Evolutionary conservation across 192 early-diverging fungal genomes (phyloP), one percentile per base, ranked within the genome.

Genomic region (Mortierella alpina): DNA sequence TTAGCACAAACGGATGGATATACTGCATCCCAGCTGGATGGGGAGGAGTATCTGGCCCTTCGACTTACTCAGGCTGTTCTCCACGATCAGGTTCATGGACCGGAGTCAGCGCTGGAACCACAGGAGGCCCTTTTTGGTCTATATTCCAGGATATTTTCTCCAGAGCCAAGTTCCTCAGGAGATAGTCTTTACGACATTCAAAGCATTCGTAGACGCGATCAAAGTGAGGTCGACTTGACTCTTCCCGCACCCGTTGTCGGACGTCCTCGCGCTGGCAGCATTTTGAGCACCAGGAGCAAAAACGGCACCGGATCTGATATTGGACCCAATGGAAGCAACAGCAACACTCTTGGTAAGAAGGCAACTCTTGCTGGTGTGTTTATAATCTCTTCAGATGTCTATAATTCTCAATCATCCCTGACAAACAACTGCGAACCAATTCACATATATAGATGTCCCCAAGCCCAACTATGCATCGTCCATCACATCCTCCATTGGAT

Each of bases 61-160:
- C 84, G 90, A n/a, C 85, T 91, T 50, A 93, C 93, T 10, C 89
- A 86, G 31, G 85, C 83, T 47, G 70, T 82, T 12, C 66, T 94
- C 17, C 84, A 88, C 51, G 83, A 87, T 50, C 82, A 76, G 9
- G 64, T 85, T 14, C 65, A 85, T 52, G 91, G 92, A 20, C 82
- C 86, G 4, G 88, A 89, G 23, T 72, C 83, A 0, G 74, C 84
- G 1, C 62, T 94, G 14, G 81, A 89, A 53, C 82, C 75, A 11
- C 89, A 91, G 45, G 85, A 89, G 63, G 82, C 60, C 1, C 61
- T 94, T 60, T 94, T 94, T 83, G 72, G 84, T 8, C 82, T 91
- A 5, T 94, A 91, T 70, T 89, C 87, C 2, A 86, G 82, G 47
- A 73, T 89, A 1, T 86, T 81, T 60, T 70, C 85, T 12, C 50